Percentiles rank a stretch among this genome's conserved stretches.
These are phyloP conservation scores for Ogataea paradorogensis DNA, from an alignment of 805 yeast genomes.

Conservation along the genomic window DNA sequence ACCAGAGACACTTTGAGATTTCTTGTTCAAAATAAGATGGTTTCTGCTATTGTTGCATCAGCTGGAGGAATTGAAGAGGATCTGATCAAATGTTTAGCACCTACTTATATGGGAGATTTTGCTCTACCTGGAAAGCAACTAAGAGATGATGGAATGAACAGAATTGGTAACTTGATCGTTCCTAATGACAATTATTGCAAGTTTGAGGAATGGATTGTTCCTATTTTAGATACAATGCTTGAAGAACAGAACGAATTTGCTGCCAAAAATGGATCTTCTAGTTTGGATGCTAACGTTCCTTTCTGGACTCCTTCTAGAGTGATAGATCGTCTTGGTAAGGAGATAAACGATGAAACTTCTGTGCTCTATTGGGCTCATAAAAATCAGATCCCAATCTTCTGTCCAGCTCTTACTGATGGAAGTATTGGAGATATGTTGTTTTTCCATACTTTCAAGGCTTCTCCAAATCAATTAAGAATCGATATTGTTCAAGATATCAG, in stretches of 20 bases:
- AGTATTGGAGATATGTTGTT: constrained; percentile 98
- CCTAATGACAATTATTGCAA: constrained; percentile 98
- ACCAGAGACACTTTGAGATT: constrained; percentile 85
- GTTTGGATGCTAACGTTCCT: constrained; percentile 63
- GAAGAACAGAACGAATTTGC: constrained; percentile 82
- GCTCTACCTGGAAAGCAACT: constrained; percentile 73
- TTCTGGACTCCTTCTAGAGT: constrained; percentile 94
- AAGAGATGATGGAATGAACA: constrained; percentile 94
- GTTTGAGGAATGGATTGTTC: constrained; percentile 98
- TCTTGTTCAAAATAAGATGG: constrained; percentile 90
- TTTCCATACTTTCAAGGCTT: constrained; percentile 94
- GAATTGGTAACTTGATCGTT: constrained; percentile 94
- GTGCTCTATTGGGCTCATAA: constrained; percentile 98
- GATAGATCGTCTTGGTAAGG: constrained; percentile 91
- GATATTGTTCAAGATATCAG: constrained; percentile 96
- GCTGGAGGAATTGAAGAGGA: constrained; percentile 99
- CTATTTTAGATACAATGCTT: constrained; percentile 80
- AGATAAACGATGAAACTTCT: constrained; percentile 88
- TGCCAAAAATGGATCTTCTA: constrained; percentile 48
- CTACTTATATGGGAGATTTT: constrained; percentile 93
- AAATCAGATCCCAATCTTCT: constrained; percentile 91
- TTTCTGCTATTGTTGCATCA: constrained; percentile 91
- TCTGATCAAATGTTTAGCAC: constrained; percentile 92
- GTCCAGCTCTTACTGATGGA: constrained; percentile 98
- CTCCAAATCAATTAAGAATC: constrained; percentile 83